These are phyloP conservation scores for Schizopora paradoxa DNA, from an alignment of 1,284 basidiomycete species.

Conservation along the genomic window DNA sequence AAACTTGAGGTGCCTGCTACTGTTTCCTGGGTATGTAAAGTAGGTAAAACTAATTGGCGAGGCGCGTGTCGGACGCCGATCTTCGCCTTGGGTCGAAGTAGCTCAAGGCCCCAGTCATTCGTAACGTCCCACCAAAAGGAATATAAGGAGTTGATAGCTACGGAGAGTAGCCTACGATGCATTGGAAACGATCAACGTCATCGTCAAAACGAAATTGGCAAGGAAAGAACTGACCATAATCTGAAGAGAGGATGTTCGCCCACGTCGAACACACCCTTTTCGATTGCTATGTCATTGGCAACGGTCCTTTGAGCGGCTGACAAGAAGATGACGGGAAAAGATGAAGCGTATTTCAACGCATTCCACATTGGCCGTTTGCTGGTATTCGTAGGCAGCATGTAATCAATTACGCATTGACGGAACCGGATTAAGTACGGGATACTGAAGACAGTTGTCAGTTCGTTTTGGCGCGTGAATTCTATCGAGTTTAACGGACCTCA, in stretches of 20 bases:
- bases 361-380: conserved; percentile 81
- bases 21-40: conserved; percentile 33
- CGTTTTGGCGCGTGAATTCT: not conserved
- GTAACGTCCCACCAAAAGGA: conserved; percentile 99
- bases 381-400: conserved; percentile 59
- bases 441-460: conserved; percentile 37
- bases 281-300: conserved; percentile 47
- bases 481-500: conserved; percentile 61
- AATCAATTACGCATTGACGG: conserved; percentile 91
- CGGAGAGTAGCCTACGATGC: conserved; percentile 70
- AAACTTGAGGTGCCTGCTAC: not conserved
- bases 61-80: conserved; percentile 21
- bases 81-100: conserved; percentile 47
- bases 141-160: conserved; percentile 86
- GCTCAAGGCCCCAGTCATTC: conserved; percentile 93
- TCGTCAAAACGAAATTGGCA: conserved; percentile 5
- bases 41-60: conserved; percentile 40
- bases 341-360: conserved; percentile 93
- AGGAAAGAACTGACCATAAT: conserved; percentile 58
- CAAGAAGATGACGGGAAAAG: conserved; percentile 96
- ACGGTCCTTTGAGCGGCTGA: conserved; percentile 81
- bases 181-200: conserved; percentile 6
- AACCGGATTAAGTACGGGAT: conserved; percentile 89
- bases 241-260: conserved; percentile 76
- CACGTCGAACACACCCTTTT: conserved; percentile 39